A percentile compares a stretch with the other conserved stretches of the same genome.
These are phyloP conservation scores for Chytriomyces confervae DNA, from an alignment of 192 early-diverging fungal species.

Conservation along the genomic window DNA sequence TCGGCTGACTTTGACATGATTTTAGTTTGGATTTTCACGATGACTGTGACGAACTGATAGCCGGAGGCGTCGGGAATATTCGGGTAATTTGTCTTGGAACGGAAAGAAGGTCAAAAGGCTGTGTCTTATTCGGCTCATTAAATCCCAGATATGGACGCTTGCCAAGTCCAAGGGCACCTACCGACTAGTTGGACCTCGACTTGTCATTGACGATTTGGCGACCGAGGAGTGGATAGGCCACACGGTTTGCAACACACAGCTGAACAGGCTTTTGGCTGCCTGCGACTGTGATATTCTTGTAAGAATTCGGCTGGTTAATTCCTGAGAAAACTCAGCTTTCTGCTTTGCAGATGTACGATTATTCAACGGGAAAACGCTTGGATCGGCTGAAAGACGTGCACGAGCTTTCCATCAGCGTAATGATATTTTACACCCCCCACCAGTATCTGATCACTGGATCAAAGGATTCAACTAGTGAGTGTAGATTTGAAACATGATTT, in stretches of 20 bases:
- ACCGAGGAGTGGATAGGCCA: conserved; percentile 56
- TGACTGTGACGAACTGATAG: conserved; percentile 45
- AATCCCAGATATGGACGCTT: conserved; percentile 46
- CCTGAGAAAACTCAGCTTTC: background rate
- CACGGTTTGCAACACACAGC: conserved; percentile 30
- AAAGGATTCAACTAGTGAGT: conserved; percentile 54
- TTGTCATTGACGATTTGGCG: conserved; percentile 51
- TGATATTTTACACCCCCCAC: conserved; percentile 46
- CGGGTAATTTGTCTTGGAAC: conserved; percentile 13
- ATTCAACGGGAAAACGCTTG: conserved; percentile 44
- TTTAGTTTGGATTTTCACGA: conserved; percentile 53
- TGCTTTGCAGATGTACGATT: conserved; percentile 54
- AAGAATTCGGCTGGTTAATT: background rate
- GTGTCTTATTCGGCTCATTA: background rate
- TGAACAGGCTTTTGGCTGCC: conserved; percentile 49
- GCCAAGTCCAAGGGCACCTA: conserved; percentile 35
- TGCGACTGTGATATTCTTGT: conserved; percentile 53
- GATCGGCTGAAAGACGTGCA: conserved; percentile 48
- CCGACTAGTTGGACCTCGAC: conserved; percentile 41
- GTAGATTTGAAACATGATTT: background rate
- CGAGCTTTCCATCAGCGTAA: conserved; percentile 53
- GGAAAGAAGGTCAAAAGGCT: background rate
- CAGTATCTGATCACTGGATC: conserved; percentile 59
- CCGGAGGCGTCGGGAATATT: conserved; percentile 53
- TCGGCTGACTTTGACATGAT: background rate